Evolutionary conservation across 805 yeast species (phyloP), one percentile per base, ranked within the genome.

Genomic region (Teunomyces barrocoloradensis): DNA sequence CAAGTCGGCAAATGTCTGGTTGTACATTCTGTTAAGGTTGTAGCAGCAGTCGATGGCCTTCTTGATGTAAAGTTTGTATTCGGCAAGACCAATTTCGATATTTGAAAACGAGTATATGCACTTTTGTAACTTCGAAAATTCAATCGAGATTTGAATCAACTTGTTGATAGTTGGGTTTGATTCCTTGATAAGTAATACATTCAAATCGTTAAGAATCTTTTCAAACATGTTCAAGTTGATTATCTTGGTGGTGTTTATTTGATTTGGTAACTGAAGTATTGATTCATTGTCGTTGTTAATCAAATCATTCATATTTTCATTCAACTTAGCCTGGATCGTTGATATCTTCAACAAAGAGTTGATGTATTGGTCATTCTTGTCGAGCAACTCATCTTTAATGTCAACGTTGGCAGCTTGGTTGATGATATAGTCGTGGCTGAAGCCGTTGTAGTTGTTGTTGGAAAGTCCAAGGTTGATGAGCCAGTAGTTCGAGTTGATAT

Each of bases 401-500:
- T 61, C 69, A 9, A 56, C 53, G 49, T 59, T 61, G 36, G 64
- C 53, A 1, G 74, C 61, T 43, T 64, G 65, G 51, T 68, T 64
- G 38, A 70, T 59, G 34, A 70, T 67, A 52, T 65, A 71, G 48
- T 73, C 77, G 41, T 70, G 68, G 29, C 49, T 57, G 41, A 54
- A 50, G 10, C 62, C 61, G 51, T 55, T 58, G 49, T 54, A 55
- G 51, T 51, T 52, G 38, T 56, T 51, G 42, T 63, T 53, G 53
- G 74, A 63, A 42, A 71, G 60, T 6, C 77, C 77, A 29, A 69
- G 62, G 48, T 61, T 60, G 7, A 68, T 68, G 42, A 69, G 60
- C 77, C 77, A 73, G 57, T 69, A 71, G 56, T 69, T 71, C 18
- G 74, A 66, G 52, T 71, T 71, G 51, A 73, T 69, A 51, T 67